Base-by-base conservation (phyloP, 495 filamentous ascomycete species). In the Durotheca rogersii region DNA sequence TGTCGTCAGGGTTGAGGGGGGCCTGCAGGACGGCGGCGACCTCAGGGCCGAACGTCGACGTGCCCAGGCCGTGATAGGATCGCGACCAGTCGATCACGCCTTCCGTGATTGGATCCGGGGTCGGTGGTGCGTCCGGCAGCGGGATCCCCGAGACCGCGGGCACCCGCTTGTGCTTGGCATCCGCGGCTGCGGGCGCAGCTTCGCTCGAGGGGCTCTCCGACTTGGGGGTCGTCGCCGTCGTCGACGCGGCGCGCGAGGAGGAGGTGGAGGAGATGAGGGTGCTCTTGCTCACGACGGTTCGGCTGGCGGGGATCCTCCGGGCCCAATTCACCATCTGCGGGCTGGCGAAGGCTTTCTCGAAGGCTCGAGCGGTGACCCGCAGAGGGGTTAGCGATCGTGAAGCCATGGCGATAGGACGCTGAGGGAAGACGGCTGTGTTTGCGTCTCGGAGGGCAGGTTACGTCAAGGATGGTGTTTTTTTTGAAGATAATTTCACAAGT, bases 1-100 rank as follows among this genome's bases (percentile, higher is more conserved):
- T 81, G 68, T 97, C 92, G 12, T 87, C 79, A 4, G 77, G 69
- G 27, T 81, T 69, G 7, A 90, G 72, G 16, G 81, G 81, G 20
- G 80, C 77, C 47, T 89, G 77, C 38, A 98, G 71, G 4, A 90
- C 72, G 20, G 85, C 79, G 3, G 84, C 77, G 10, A 82, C 77
- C 75, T 96, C 90, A 41, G 85, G 77, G 19, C 81, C 69, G 70
- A 98, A 97, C 0, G 90, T 79, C 29, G 77, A 73, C 0, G 80
- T 76, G 11, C 85, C 87, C 18, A 97, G 80, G 1, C 93, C 93
- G 68, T 95, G 87, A 78, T 86, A 98, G 0, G 91, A 96, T 14
- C 83, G 86, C 17, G 89, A 84, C 93, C 93, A 98, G 77, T 98
- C 90, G 42, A 96, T 85, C 2, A 78, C 73, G 23, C 79, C 75